phyloP scores from a whole-genome alignment of 2,329 filamentous ascomycete species.

The Acrodontium crateriforme region DNA sequence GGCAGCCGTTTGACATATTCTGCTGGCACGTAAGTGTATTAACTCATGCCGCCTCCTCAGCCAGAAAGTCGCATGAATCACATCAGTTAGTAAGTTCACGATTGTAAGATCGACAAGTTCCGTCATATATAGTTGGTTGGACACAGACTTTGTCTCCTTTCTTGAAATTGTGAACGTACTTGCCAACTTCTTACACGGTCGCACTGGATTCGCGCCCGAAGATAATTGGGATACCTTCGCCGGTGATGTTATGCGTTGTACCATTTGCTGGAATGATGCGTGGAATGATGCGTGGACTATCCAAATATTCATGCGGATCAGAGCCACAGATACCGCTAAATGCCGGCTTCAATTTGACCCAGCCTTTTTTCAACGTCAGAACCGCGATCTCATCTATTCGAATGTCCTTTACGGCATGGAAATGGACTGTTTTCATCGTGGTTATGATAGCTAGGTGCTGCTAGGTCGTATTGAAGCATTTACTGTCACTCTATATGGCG shows the following conservation, averaged over 20 bases:
- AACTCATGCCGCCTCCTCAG: constrained; percentile 18
- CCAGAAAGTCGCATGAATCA: constrained; percentile 6
- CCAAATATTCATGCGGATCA: constrained; percentile 14
- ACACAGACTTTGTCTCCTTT: constrained; percentile 7
- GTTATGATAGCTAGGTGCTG: no score
- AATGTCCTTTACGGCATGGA: constrained; percentile 11
- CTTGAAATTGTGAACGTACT: constrained; percentile 9
- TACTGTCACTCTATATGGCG: no score
- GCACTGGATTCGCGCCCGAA: constrained; percentile 10
- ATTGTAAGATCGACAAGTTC: no score
- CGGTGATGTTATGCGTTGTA: constrained; percentile 6
- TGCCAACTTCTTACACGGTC: constrained; percentile 6
- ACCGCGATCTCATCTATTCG: constrained; percentile 10
- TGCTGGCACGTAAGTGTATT: constrained; percentile 14
- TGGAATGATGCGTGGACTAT: constrained; percentile 10
- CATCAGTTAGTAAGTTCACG: no score
- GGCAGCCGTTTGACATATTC: constrained; percentile 5
- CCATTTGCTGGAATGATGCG: constrained; percentile 5
- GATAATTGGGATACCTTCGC: constrained; percentile 6
- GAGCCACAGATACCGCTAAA: constrained; percentile 11
- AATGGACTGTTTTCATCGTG: constrained; percentile 12
- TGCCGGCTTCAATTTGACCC: constrained; percentile 8
- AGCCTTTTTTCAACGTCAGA: constrained; percentile 5
- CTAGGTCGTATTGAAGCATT: no score
- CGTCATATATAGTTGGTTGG: no score